A percentile compares a stretch with the other conserved stretches of the same genome.
Evolutionary conservation across 2,329 filamentous ascomycete genomes (phyloP).

Genomic region (Sodiomyces alkalinus): DNA sequence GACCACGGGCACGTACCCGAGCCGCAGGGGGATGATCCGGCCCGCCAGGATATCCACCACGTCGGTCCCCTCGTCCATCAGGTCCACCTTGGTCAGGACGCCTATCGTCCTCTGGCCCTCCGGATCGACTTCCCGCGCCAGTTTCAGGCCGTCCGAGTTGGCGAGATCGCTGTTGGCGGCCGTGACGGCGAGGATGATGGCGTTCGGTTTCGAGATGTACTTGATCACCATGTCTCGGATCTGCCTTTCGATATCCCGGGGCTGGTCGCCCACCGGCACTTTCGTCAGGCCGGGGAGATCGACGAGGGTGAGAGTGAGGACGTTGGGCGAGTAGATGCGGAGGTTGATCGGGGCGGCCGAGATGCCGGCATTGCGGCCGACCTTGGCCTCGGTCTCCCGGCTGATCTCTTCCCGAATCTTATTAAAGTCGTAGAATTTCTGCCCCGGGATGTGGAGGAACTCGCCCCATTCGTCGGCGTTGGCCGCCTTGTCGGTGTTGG

Average conservation of each 20-base stretch:
- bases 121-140: constrained; percentile 91
- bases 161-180: constrained; percentile 95
- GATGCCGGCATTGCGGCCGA: constrained; percentile 90
- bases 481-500: constrained; percentile 65
- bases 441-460: constrained; percentile 91
- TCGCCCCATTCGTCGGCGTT: constrained; percentile 97
- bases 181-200: constrained; percentile 92
- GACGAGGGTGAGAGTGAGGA: constrained; percentile 89
- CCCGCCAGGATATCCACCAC: constrained; percentile 97
- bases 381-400: constrained; percentile 90
- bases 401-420: constrained; percentile 98
- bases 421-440: constrained; percentile 97
- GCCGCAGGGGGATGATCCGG: constrained; percentile 82
- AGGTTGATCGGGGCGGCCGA: constrained; percentile 95
- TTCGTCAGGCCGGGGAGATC: constrained; percentile 94
- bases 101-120: constrained; percentile 96
- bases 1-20: constrained; percentile 95
- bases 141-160: constrained; percentile 93
- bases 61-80: constrained; percentile 98
- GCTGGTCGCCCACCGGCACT: constrained; percentile 91
- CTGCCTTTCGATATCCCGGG: constrained; percentile 89
- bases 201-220: constrained; percentile 96
- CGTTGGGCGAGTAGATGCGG: constrained; percentile 95
- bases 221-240: constrained; percentile 97
- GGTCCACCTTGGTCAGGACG: constrained; percentile 94